Evolutionary conservation across 1,284 basidiomycete species (phyloP).

Genomic region (Tremellales sp.): DNA sequence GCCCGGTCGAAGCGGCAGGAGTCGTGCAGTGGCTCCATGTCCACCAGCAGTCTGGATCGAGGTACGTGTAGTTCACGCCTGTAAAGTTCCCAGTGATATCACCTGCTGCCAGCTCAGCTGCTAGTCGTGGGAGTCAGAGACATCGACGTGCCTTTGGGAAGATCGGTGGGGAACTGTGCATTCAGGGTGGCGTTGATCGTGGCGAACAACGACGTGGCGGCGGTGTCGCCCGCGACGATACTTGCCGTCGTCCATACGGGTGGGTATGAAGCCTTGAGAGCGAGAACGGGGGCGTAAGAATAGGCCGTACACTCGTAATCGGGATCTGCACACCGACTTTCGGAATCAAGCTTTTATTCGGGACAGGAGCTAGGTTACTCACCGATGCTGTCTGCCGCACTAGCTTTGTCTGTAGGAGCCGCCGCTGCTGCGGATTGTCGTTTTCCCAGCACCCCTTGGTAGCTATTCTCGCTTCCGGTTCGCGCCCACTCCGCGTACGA

Average conservation of each 20-base stretch:
- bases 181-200: slow-evolving; percentile 43
- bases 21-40: slow-evolving; percentile 42
- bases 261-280: slow-evolving; percentile 36
- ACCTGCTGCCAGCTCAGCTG: slow-evolving; percentile 33
- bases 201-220: slow-evolving; percentile 40
- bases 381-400: slow-evolving; percentile 21
- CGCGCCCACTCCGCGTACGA: slow-evolving; percentile 1
- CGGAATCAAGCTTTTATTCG: slow-evolving; percentile 4
- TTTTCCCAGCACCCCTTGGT: slow-evolving; percentile 3
- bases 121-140: not conserved
- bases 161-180: slow-evolving; percentile 33
- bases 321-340: slow-evolving; percentile 11
- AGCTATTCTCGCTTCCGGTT: not conserved
- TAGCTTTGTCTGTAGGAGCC: slow-evolving; percentile 30
- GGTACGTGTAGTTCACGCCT: slow-evolving; percentile 22
- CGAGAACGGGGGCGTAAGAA: slow-evolving; percentile 33
- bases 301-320: slow-evolving; percentile 33
- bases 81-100: slow-evolving; percentile 36
- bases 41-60: slow-evolving; percentile 50
- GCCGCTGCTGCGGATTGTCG: too few relatives aligned
- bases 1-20: slow-evolving; percentile 28
- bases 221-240: slow-evolving; percentile 45
- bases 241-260: slow-evolving; percentile 45
- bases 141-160: slow-evolving; percentile 33
- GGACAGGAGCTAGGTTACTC: slow-evolving; percentile 15